Conservation (phyloP, 208 protist genomes). For the Entamoeba histolytica region DNA sequence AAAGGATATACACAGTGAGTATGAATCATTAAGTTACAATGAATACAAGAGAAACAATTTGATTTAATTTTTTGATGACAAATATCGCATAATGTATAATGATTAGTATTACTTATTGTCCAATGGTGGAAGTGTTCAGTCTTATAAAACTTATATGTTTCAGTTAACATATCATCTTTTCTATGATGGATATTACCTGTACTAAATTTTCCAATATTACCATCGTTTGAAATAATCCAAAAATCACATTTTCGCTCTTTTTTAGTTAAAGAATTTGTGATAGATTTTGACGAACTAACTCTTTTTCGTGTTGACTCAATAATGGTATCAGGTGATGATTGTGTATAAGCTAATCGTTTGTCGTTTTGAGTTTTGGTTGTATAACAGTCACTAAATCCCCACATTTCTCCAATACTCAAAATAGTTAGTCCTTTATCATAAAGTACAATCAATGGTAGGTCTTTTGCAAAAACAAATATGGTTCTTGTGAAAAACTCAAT, state of each 20-base stretch:
- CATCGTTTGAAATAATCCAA: neutral
- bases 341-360: too few species aligned
- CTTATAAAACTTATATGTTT: neutral
- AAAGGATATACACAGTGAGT: too few species aligned
- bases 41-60: too few species aligned
- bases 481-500: neutral
- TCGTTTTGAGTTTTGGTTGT: too few species aligned
- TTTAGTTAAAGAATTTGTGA: neutral
- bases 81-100: too few species aligned
- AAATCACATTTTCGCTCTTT: neutral
- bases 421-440: neutral
- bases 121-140: neutral
- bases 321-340: neutral
- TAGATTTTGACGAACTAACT: neutral
- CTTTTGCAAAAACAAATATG: neutral
- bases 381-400: neutral
- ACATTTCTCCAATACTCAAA: neutral
- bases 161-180: neutral
- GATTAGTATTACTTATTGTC: too few species aligned
- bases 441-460: neutral
- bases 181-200: neutral
- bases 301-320: neutral
- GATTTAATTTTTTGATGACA: too few species aligned
- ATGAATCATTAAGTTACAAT: too few species aligned
- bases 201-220: neutral